Percentiles rank a stretch among this genome's conserved stretches.
These are phyloP conservation scores for Anthracocystis panici-leucophaei DNA, from an alignment of 1,284 basidiomycete species.

Conservation along the genomic window DNA sequence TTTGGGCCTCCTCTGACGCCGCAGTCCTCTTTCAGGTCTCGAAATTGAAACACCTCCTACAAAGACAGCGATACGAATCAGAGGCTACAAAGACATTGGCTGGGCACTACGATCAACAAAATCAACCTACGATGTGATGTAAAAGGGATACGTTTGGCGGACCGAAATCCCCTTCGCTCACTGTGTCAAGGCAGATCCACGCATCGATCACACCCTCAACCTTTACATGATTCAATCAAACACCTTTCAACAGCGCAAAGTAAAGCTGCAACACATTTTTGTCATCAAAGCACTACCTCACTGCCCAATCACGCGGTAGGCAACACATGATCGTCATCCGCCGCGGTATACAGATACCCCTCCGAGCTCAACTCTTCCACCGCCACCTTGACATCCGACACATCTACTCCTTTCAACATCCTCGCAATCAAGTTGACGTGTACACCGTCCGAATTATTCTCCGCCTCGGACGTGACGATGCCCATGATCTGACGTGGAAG, in stretches of 20 bases:
- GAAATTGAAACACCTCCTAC: no score
- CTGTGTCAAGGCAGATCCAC: no score
- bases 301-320: conserved; percentile 43
- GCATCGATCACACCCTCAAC: no score
- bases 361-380: conserved; percentile 61
- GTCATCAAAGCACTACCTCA: background rate
- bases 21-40: no score
- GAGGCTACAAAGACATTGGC: no score
- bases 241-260: background rate
- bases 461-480: conserved; percentile 51
- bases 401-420: conserved; percentile 45
- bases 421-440: conserved; percentile 50
- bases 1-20: no score
- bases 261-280: background rate
- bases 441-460: conserved; percentile 56
- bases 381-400: conserved; percentile 47
- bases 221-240: background rate
- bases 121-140: no score
- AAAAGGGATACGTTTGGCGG: no score
- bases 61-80: no score
- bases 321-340: conserved; percentile 62
- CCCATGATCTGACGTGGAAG: conserved; percentile 52
- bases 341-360: conserved; percentile 62
- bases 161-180: no score
- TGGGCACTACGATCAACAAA: no score